phyloP scores from a whole-genome alignment of 208 protist species.

The Crithidia expoeki region DNA sequence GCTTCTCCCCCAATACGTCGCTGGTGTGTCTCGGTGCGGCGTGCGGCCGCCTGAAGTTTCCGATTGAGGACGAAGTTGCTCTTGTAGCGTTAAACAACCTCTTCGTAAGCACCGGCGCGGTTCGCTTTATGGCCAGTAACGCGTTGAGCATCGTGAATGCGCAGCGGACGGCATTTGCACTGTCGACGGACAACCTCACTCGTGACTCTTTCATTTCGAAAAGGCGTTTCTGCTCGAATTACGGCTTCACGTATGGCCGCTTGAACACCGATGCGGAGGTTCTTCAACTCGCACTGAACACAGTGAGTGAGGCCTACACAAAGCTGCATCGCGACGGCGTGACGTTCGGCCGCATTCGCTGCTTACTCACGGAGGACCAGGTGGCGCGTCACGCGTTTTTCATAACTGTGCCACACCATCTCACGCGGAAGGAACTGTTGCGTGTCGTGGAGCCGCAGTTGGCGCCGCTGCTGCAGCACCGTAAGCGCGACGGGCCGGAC shows the following conservation, averaged over 20 bases:
- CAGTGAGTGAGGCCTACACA: slow-evolving; percentile 20
- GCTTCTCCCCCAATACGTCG: slow-evolving; percentile 52
- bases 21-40: slow-evolving; percentile 43
- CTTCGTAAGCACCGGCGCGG: neutral
- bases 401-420: neutral
- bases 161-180: slow-evolving; percentile 16
- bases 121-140: slow-evolving; percentile 43
- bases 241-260: slow-evolving; percentile 53
- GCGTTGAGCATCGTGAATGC: slow-evolving; percentile 42
- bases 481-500: neutral
- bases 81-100: slow-evolving; percentile 42
- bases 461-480: slow-evolving; percentile 13
- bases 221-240: neutral
- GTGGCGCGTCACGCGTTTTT: neutral
- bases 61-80: slow-evolving; percentile 38
- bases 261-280: slow-evolving; percentile 63
- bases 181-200: neutral
- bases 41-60: slow-evolving; percentile 60
- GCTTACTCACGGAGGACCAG: slow-evolving; percentile 24
- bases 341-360: slow-evolving; percentile 26
- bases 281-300: slow-evolving; percentile 27
- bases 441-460: slow-evolving; percentile 2
- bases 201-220: neutral
- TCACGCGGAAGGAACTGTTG: slow-evolving; percentile 7
- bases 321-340: slow-evolving; percentile 37